Evolutionary conservation across 176 grass and related monocot genomes (phyloP).

Genomic region (Avena eriantha): DNA sequence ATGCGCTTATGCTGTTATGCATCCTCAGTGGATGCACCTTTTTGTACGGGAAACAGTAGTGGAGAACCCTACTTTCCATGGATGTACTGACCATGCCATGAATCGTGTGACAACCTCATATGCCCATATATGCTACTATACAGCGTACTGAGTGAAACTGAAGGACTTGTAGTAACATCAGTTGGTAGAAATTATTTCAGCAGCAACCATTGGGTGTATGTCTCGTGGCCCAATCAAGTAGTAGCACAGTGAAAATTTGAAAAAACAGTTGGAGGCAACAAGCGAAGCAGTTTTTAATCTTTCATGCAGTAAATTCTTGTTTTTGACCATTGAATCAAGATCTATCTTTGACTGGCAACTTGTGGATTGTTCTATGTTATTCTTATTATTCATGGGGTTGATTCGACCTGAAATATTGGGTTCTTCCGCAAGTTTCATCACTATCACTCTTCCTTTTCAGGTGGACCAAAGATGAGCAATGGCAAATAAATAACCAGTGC

Average conservation of each 20-base stretch:
- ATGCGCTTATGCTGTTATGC: slow-evolving; percentile 14
- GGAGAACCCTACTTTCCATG: neutral
- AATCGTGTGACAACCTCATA: slow-evolving; percentile 5
- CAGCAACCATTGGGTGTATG: neutral
- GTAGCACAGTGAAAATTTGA: neutral
- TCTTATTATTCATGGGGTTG: slow-evolving; percentile 23
- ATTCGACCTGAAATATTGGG: slow-evolving; percentile 1
- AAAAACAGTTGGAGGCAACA: neutral
- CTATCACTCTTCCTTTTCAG: slow-evolving; percentile 36
- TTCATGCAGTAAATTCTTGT: neutral
- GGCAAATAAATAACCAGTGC: slow-evolving; percentile 56
- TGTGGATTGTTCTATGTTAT: slow-evolving; percentile 24
- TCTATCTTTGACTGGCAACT: neutral
- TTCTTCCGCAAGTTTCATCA: slow-evolving; percentile 33
- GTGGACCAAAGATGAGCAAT: slow-evolving; percentile 58
- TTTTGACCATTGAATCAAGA: neutral
- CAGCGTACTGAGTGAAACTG: neutral
- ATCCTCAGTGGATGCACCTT: neutral
- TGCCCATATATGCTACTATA: neutral
- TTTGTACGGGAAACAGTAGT: neutral
- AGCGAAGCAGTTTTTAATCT: neutral
- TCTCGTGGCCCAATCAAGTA: slow-evolving; percentile 20
- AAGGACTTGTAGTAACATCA: neutral
- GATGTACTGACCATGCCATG: neutral
- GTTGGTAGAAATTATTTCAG: slow-evolving; percentile 31